These are phyloP conservation scores for Aspergillus arachidicola DNA, from an alignment of 2,329 filamentous ascomycete species.

Conservation along the genomic window DNA sequence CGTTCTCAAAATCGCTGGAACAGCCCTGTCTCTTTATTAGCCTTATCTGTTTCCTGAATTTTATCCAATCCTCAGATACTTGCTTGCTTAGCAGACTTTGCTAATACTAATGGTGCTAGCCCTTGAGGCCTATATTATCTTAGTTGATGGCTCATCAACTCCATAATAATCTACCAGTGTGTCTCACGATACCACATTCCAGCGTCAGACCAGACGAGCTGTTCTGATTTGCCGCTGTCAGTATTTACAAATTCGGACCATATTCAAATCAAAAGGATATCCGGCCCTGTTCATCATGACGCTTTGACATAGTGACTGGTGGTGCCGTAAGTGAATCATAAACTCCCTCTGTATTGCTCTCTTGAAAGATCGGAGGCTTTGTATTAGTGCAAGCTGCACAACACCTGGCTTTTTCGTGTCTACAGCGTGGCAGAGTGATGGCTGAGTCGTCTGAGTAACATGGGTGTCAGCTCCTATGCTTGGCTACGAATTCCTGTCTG, in stretches of 20 bases:
- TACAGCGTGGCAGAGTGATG: background rate
- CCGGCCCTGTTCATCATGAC: background rate
- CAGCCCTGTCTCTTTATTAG: background rate
- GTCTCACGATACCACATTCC: background rate
- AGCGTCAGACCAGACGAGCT: background rate
- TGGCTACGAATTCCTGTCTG: background rate
- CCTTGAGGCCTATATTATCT: background rate
- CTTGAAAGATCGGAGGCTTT: too few species aligned
- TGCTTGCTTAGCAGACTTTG: background rate
- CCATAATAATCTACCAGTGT: background rate
- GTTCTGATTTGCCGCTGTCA: background rate
- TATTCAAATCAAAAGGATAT: background rate
- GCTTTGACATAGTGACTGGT: background rate
- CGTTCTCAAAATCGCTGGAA: background rate
- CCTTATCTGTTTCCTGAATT: background rate
- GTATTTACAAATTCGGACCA: background rate
- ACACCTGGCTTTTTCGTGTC: background rate
- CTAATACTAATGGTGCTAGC: background rate
- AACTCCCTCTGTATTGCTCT: background rate
- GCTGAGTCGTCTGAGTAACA: conserved; percentile 1
- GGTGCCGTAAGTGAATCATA: background rate
- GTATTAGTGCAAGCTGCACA: background rate
- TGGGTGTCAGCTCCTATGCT: background rate
- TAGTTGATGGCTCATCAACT: background rate
- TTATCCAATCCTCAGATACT: background rate